Conservation (phyloP, 2,329 filamentous ascomycete species). For the Colletotrichum sp. region DNA sequence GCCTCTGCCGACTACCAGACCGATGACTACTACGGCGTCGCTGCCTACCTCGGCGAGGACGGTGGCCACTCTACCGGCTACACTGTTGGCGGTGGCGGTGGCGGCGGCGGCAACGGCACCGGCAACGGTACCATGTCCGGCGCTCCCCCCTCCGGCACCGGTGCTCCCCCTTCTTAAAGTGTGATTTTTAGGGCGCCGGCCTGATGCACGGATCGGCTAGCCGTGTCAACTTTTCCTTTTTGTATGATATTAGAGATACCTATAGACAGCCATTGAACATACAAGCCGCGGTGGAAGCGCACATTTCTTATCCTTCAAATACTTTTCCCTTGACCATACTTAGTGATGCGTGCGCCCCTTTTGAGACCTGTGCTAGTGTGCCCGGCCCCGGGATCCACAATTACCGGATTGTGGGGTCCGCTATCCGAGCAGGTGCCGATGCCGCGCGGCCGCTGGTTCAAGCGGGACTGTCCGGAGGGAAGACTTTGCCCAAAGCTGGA, state of each 20-base stretch:
- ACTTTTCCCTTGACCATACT: not conserved
- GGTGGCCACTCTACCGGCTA: conserved; percentile 5
- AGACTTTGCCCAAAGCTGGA: accelerated
- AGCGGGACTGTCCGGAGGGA: not conserved
- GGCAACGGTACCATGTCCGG: conserved; percentile 1
- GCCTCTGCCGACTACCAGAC: conserved; percentile 24
- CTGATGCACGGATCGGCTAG: not conserved
- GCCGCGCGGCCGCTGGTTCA: not conserved
- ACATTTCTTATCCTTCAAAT: not conserved
- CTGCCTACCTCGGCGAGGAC: conserved; percentile 9
- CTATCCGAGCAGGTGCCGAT: not conserved
- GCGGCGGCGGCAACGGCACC: not conserved
- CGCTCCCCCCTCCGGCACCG: not conserved
- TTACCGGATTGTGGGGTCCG: not conserved
- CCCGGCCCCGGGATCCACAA: not conserved
- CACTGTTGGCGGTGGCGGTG: not conserved
- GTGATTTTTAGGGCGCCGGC: not conserved
- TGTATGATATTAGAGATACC: not conserved
- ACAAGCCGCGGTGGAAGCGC: not conserved
- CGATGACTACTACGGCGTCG: conserved; percentile 16
- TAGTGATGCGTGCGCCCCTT: not conserved
- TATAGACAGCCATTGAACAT: not conserved
- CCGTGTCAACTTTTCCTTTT: not conserved
- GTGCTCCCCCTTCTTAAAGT: not conserved
- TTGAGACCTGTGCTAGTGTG: not conserved